Percentiles rank a stretch among this genome's conserved stretches.
These are phyloP conservation scores for Boechera divaricarpa DNA, from an alignment of 345 rosid genomes.

Conservation along the genomic window DNA sequence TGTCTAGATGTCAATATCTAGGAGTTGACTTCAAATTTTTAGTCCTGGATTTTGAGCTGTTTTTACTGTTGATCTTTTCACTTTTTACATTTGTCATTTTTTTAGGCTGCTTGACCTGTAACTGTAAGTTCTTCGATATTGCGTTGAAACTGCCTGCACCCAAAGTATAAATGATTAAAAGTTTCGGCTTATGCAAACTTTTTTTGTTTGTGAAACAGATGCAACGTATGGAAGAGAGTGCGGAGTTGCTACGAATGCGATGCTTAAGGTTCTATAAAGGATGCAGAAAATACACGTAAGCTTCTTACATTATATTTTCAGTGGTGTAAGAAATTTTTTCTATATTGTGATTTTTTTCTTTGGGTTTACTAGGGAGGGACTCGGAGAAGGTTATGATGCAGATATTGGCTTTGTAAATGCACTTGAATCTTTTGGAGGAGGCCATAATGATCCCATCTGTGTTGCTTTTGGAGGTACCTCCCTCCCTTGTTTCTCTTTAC, in stretches of 20 bases:
- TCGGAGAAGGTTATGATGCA: conserved; percentile 68
- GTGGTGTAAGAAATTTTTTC: no score
- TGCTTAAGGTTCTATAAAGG: conserved; percentile 70
- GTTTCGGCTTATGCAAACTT: background rate
- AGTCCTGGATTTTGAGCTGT: no score
- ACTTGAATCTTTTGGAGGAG: conserved; percentile 76
- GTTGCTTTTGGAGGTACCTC: conserved; percentile 74
- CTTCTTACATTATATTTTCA: no score
- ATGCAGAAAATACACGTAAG: conserved; percentile 69
- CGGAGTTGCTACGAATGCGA: conserved; percentile 60
- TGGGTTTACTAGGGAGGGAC: conserved; percentile 60
- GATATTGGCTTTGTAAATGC: conserved; percentile 72
- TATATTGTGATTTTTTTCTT: background rate
- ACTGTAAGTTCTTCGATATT: background rate
- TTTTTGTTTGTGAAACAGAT: conserved; percentile 51
- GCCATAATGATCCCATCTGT: conserved; percentile 70
- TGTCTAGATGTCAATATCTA: conserved; percentile 4
- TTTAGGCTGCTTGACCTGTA: background rate
- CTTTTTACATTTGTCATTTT: background rate
- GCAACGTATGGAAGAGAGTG: conserved; percentile 69
- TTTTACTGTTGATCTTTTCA: no score
- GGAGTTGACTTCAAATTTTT: conserved; percentile 6
- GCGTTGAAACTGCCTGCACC: conserved; percentile 2
- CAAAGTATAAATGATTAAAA: background rate
- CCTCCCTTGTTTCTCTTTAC: background rate